Evolutionary conservation across 2,329 filamentous ascomycete genomes (phyloP), one percentile per base, ranked within the genome.

Genomic region (Cercospora nicotianae): DNA sequence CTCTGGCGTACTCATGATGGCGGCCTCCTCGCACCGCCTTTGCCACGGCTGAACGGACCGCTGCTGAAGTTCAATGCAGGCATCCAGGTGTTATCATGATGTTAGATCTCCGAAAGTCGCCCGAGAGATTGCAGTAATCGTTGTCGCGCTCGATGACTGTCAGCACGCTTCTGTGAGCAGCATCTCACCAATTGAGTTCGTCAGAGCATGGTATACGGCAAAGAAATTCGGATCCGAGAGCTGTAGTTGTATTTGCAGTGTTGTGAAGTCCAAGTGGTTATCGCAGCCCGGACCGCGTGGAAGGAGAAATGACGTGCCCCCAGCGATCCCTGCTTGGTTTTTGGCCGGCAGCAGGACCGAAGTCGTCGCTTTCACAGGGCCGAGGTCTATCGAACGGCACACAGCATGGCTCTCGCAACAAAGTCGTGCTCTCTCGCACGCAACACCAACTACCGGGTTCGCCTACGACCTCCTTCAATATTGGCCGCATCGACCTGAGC

Each of bases 1-100:
- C 23, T 64, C 53, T 8, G 53, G 51, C 7, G 42, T 23, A 42
- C 58, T 61, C 64, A 65, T 65, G 48, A 6, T 62, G 60, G n/a
- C 26, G 1, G 23, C 23, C 26, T 3, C 23, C 23, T 45, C 33
- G 18, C n/a, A 28, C 48, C 12, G 20, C 48, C 23, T 53, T 53
- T 30, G 36, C 60, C 60, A 57, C 53, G 53, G 28, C 53, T 28
- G 53, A 31, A 28, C 30, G 55, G 55, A 30, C 10, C 28, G 30
- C 30, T 58, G 55, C 30, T 23, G 55, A 59, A 33, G 28, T 59
- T 36, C 48, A 53, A 30, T 53, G 48, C 48, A 53, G 48, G 23
- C 48, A 53, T 53, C 23, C 48, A 26, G 20, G 48, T 53, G 20
- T 53, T 53, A 53, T 53, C 48, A 30, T 53, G 23, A 16, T n/a